Base-by-base conservation (phyloP, 495 filamentous ascomycete species). In the Trichoderma virens region DNA sequence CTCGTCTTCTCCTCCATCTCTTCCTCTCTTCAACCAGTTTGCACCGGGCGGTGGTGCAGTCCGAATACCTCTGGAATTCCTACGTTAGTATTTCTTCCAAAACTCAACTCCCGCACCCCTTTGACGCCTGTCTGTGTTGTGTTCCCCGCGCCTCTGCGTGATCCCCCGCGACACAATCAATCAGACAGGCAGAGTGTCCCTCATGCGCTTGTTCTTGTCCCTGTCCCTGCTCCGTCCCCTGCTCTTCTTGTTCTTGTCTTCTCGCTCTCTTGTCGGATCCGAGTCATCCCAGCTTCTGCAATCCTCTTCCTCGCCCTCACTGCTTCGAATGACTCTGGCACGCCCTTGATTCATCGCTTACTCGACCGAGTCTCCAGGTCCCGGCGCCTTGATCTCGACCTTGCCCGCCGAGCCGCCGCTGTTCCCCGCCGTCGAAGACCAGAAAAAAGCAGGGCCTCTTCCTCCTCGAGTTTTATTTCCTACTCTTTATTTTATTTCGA, bases 291-390 rank as follows among this genome's bases (percentile, higher is more conserved):
- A 39, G 54, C 16, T 67, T 63, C n/a, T 32, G 20, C 35, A 31
- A 31, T 27, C 23, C 13, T 31, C 63, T 34, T 23, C 41, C 39
- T 25, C 7, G 11, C 56, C n/a, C 23, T 66, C 43, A 20, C 23
- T 23, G 25, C 47, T 23, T 35, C 62, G 25, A 35, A 32, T 67
- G 51, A 56, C 23, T 9, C 25, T 56, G 51, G 51, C 51, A 56
- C 25, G 51, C 51, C 51, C 51, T 56, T 56, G 51, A 56, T 30
- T 56, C n/a, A 30, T 56, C 51, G 51, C 51, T 56, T 56, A 56
- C 51, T 27, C 51, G 51, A 56, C 51, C 51, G 51, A 56, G 25
- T 8, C 23, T 56, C 27, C 51, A 56, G 51, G 23, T 56, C 51
- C 51, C 51, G 23, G 51, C 51, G 25, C 51, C 51, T 56, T 56